Evolutionary conservation across 2,329 filamentous ascomycete genomes (phyloP), one percentile per base, ranked within the genome.

Genomic region (Claviceps maximensis): DNA sequence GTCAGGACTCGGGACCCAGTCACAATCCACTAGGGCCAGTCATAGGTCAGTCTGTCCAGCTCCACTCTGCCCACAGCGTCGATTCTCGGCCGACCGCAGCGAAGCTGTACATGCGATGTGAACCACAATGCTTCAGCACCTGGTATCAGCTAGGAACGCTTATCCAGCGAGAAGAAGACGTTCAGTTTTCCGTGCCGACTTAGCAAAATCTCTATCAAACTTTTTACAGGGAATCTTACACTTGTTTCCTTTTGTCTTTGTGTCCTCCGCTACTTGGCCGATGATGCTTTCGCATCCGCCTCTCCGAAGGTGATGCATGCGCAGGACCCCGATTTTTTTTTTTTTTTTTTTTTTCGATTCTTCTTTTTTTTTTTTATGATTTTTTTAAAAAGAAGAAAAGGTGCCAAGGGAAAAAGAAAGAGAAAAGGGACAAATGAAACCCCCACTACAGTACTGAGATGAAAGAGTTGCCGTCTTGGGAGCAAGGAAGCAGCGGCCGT

Each of bases 41-140:
- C 41, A 44, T 10, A 10, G 12, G 21, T 25, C 12, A 21, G 17
- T 33, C 23, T 21, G 40, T 36, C 33, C 12, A 36, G 10, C 4
- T 15, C 33, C 33, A 36, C 33, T 13, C 17, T 12, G 33, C 6
- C 33, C 47, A 38, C 45, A 27, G 23, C 13, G 46, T 25, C 21
- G 47, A 42, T 42, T 44, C 46, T 41, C 51, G 45, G 45, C 51
- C 49, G 23, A n/a, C 25, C 33, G 42, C 48, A 51, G 36, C 47
- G 25, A 42, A 44, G n/a, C 33, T 27, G 13, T 8, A 27, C 25
- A 21, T 40, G 47, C 27, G n/a, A 23, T 44, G 12, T 4, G 12
- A 21, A 23, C 21, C 27, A 46, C 44, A 13, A 12, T 25, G 42
- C 44, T 29, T 29, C 23, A 46, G 5, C 44, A 27, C n/a, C 21